These are phyloP conservation scores for Diaporthe caulivora DNA, from an alignment of 2,329 filamentous ascomycete species.

Conservation along the genomic window DNA sequence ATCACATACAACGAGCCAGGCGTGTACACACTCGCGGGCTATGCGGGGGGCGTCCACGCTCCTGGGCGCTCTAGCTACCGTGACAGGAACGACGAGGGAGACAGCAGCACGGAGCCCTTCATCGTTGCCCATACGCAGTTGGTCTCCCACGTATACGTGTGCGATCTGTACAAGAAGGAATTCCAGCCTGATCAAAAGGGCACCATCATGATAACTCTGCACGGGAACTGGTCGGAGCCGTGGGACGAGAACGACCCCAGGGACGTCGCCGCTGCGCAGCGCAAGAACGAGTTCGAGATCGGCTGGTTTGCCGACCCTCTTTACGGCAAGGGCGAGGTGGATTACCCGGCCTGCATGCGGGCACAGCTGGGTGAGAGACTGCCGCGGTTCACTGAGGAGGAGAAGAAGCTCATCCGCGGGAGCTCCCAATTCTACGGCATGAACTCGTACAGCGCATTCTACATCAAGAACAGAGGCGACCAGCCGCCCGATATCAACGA, in stretches of 20 bases:
- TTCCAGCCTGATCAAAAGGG: slow-evolving; percentile 53
- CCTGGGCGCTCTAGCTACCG: slow-evolving; percentile 48
- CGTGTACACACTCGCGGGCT: slow-evolving; percentile 50
- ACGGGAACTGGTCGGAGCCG: slow-evolving; percentile 57
- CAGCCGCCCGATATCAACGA: slow-evolving; percentile 53
- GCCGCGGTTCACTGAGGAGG: slow-evolving; percentile 53
- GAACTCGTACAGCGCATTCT: slow-evolving; percentile 58
- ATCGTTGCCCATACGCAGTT: slow-evolving; percentile 55
- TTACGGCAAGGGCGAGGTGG: slow-evolving; percentile 52
- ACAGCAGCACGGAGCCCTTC: slow-evolving; percentile 52
- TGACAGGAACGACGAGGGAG: slow-evolving; percentile 48
- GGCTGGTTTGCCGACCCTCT: slow-evolving; percentile 56
- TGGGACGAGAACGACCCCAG: slow-evolving; percentile 52
- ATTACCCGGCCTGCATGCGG: slow-evolving; percentile 56
- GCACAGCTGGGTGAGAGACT: slow-evolving; percentile 53
- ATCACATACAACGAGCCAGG: slow-evolving; percentile 56
- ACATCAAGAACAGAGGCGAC: slow-evolving; percentile 49
- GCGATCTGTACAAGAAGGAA: slow-evolving; percentile 54
- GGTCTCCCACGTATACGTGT: slow-evolving; percentile 53
- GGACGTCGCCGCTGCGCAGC: slow-evolving; percentile 53
- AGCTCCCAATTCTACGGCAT: slow-evolving; percentile 57
- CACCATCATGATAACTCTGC: slow-evolving; percentile 55
- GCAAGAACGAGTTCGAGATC: slow-evolving; percentile 57
- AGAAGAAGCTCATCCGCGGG: slow-evolving; percentile 52
- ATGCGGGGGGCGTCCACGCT: slow-evolving; percentile 51